Evolutionary conservation across 2,329 filamentous ascomycete species (phyloP), one percentile per base, ranked within the genome.

Genomic region (Xylariales sp.): DNA sequence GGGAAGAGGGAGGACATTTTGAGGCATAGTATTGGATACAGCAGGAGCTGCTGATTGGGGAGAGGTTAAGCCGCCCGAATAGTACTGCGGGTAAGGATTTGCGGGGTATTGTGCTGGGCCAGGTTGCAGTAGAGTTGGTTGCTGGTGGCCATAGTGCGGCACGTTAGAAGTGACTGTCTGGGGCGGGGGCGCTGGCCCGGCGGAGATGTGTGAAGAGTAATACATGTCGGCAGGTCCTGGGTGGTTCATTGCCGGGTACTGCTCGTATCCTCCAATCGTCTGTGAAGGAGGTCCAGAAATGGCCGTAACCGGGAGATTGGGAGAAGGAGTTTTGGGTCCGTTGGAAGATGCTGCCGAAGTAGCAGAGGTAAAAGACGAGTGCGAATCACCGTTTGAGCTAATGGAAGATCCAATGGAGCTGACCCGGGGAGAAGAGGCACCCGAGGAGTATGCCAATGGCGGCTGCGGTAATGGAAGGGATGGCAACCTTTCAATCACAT

Each of bases 191-290:
- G 81, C 74, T 59, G 87, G 86, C 43, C 83, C 83, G 49, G 82
- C 78, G 52, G 86, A 85, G 71, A 94, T 83, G 63, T 93, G 86
- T 53, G 75, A 68, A 47, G 78, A 76, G 56, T 93, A 89, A 62
- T 95, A 93, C 82, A 94, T 86, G 53, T 95, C 91, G n/a, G n/a
- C n/a, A 51, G 81, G 73, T 55, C 81, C 78, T 53, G 77, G 76
- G 64, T 85, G 83, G 69, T 95, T 95, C 90, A 96, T 95, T 64
- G 70, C 67, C 53, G 65, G 56, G 44, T 70, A 70, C 15, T 61
- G 61, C 14, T 67, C 63, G 63, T 67, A 69, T 38, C 56, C 56
- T 42, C 57, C 51, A 45, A 62, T 48, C 33, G 54, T 40, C 37
- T 67, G 69, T 25, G 60, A 52, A 17, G 62, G 54, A 12, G 65